These are phyloP conservation scores for Monascus purpureus DNA, from an alignment of 495 filamentous ascomycete genomes.

Conservation along the genomic window DNA sequence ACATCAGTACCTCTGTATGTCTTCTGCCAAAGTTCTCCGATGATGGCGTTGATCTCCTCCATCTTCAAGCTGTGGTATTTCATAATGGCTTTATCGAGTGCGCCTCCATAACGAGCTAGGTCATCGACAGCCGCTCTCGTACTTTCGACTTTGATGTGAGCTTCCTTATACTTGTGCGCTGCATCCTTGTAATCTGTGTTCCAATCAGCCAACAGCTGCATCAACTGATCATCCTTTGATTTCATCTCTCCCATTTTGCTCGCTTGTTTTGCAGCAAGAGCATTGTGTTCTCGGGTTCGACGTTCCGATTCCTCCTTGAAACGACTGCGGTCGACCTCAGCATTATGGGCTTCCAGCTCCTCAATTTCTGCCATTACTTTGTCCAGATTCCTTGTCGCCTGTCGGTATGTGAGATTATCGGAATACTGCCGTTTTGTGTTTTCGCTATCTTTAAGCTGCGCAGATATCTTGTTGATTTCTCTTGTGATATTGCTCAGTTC, in stretches of 20 bases:
- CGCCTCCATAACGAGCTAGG: slow-evolving; percentile 60
- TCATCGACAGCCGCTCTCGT: slow-evolving; percentile 90
- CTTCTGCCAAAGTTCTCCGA: slow-evolving; percentile 88
- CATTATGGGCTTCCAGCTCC: slow-evolving; percentile 66
- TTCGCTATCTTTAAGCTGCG: slow-evolving; percentile 61
- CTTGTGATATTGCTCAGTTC: slow-evolving; percentile 53
- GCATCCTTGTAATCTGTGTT: slow-evolving; percentile 77
- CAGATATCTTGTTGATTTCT: slow-evolving; percentile 62
- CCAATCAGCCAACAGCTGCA: slow-evolving; percentile 58
- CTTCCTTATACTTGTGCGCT: slow-evolving; percentile 67
- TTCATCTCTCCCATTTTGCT: slow-evolving; percentile 59
- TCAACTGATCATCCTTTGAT: slow-evolving; percentile 68
- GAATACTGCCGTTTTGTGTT: slow-evolving; percentile 67
- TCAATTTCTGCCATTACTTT: slow-evolving; percentile 53
- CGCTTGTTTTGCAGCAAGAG: slow-evolving; percentile 43
- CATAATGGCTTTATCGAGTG: slow-evolving; percentile 94
- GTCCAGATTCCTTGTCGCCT: slow-evolving; percentile 51
- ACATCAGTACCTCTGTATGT: slow-evolving; percentile 98
- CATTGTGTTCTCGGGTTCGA: slow-evolving; percentile 47
- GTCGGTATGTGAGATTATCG: slow-evolving; percentile 78
- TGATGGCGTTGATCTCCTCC: slow-evolving; percentile 94
- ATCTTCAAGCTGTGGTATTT: slow-evolving; percentile 90
- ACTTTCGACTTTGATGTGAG: slow-evolving; percentile 80
- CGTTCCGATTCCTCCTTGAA: slow-evolving; percentile 53
- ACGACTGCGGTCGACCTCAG: slow-evolving; percentile 62